Conservation (phyloP, 2,329 filamentous ascomycete genomes). For the Monascus ruber region DNA sequence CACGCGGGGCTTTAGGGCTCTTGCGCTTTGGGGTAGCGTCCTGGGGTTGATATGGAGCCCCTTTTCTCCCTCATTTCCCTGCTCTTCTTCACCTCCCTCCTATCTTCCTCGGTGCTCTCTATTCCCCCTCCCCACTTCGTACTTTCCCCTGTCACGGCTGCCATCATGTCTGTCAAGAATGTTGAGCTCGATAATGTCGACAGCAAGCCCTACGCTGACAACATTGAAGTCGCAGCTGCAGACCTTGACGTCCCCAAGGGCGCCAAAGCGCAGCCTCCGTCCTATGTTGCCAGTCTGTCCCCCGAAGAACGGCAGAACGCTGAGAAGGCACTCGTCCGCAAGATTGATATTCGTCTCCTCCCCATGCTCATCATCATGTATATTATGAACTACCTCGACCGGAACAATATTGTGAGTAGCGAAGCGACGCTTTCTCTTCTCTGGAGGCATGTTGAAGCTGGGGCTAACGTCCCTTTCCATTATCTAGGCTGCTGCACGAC, state of each 20-base stretch:
- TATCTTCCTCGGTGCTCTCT: too few relatives aligned
- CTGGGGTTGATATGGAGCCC: too few relatives aligned
- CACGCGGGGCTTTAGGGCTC: too few relatives aligned
- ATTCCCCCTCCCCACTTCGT: too few relatives aligned
- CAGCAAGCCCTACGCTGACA: conserved; percentile 13
- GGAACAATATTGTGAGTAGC: conserved; percentile 44
- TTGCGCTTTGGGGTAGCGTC: too few relatives aligned
- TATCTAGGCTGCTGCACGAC: conserved; percentile 12
- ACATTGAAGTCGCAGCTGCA: conserved; percentile 12
- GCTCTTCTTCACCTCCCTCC: too few relatives aligned
- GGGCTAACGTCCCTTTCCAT: too few relatives aligned
- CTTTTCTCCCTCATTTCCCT: too few relatives aligned
- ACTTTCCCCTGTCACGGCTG: too few relatives aligned
- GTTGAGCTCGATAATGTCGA: too few relatives aligned
- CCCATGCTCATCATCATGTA: conserved; percentile 64
- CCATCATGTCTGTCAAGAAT: too few relatives aligned
- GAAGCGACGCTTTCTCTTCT: neutral
- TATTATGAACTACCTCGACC: conserved; percentile 61
- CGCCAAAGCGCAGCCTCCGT: conserved; percentile 17
- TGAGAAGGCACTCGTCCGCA: conserved; percentile 53
- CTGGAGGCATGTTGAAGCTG: neutral
- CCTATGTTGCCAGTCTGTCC: conserved; percentile 33
- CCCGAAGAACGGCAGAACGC: conserved; percentile 41
- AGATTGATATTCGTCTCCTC: conserved; percentile 58
- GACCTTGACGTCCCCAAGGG: conserved; percentile 14